Evolutionary conservation across 2,329 filamentous ascomycete genomes (phyloP).

Genomic region (Cryphonectria radicalis): DNA sequence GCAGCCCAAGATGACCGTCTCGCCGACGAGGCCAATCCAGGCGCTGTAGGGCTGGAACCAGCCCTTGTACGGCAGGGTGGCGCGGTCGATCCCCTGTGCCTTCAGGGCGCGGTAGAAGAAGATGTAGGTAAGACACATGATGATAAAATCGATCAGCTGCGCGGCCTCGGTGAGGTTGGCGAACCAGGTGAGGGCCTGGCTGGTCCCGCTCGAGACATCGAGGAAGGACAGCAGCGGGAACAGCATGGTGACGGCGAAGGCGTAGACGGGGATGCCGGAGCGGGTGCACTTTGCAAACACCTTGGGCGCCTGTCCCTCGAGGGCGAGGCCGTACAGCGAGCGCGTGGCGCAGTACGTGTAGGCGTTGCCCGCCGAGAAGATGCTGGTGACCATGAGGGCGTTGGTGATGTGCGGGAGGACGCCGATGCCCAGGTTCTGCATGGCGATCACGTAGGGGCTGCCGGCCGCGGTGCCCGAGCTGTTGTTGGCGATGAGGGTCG

Average conservation of each 20-base stretch:
- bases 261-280: constrained; percentile 65
- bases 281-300: constrained; percentile 62
- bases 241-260: constrained; percentile 57
- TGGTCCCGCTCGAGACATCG: constrained; percentile 28
- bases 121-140: constrained; percentile 36
- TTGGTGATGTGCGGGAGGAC: constrained; percentile 63
- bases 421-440: constrained; percentile 56
- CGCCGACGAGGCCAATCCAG: constrained; percentile 49
- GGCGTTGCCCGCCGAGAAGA: constrained; percentile 30
- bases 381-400: constrained; percentile 44
- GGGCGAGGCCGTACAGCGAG: constrained; percentile 29
- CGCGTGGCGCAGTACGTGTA: constrained; percentile 30
- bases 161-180: constrained; percentile 61
- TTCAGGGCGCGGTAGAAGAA: constrained; percentile 29
- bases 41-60: constrained; percentile 64
- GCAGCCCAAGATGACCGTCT: constrained; percentile 49
- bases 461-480: constrained; percentile 52
- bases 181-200: constrained; percentile 49
- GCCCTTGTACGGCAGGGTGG: constrained; percentile 61
- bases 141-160: constrained; percentile 65
- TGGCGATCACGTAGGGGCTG: constrained; percentile 67
- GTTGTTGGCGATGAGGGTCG: constrained; percentile 53
- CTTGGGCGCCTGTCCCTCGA: constrained; percentile 28
- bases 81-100: constrained; percentile 41
- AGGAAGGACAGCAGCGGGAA: constrained; percentile 50